These are phyloP conservation scores for Talaromyces nanjingensis DNA, from an alignment of 495 filamentous ascomycete genomes.

Conservation along the genomic window DNA sequence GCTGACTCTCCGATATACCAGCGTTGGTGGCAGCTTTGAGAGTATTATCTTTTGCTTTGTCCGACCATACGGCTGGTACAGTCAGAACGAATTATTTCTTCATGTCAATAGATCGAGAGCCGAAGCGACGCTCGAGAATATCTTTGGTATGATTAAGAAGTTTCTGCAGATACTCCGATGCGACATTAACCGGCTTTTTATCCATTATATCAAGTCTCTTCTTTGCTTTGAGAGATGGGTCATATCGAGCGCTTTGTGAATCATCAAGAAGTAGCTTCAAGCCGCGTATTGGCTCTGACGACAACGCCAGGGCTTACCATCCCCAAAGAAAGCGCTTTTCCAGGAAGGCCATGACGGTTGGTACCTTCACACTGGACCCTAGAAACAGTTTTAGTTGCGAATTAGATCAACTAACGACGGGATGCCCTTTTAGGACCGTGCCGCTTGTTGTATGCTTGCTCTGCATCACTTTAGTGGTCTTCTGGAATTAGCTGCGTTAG, in stretches of 20 bases:
- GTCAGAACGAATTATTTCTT: conserved; percentile 37
- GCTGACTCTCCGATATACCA: conserved; percentile 29
- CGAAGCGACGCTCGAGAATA: conserved; percentile 26
- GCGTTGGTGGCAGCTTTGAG: conserved; percentile 38
- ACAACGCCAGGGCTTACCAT: conserved; percentile 23
- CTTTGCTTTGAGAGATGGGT: conserved; percentile 14
- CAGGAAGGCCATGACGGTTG: conserved; percentile 36
- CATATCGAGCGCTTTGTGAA: conserved; percentile 14
- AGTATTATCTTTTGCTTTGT: conserved; percentile 42
- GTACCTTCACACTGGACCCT: conserved; percentile 41
- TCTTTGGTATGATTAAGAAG: conserved; percentile 29
- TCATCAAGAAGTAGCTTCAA: conserved; percentile 34
- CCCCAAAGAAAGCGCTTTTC: conserved; percentile 31
- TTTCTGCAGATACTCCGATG: conserved; percentile 33
- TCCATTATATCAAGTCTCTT: conserved; percentile 14
- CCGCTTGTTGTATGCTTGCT: too few species aligned
- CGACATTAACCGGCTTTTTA: conserved; percentile 27
- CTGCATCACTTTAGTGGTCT: too few species aligned
- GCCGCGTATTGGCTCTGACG: conserved; percentile 18
- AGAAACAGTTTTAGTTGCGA: neutral
- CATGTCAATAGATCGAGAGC: conserved; percentile 10
- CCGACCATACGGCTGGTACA: conserved; percentile 51
- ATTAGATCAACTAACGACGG: too few species aligned
- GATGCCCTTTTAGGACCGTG: too few species aligned
- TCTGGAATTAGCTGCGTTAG: too few species aligned